These are phyloP conservation scores for Pseudocercospora fijiensis DNA, from an alignment of 2,329 filamentous ascomycete genomes.

Conservation along the genomic window DNA sequence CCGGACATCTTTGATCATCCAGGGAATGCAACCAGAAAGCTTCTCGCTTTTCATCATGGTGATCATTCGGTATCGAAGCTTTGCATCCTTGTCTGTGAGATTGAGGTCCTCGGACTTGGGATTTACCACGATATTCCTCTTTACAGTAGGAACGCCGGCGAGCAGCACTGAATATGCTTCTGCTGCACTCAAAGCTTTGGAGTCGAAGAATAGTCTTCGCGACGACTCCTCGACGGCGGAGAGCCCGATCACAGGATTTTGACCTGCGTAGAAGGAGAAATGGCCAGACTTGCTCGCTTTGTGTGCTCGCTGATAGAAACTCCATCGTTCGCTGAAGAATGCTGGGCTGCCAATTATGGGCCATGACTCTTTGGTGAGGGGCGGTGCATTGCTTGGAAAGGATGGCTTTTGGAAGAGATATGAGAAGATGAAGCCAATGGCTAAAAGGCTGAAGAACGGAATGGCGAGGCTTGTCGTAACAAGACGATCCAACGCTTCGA, in stretches of 20 bases:
- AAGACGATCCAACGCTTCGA: background rate
- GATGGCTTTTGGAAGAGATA: slow-evolving; percentile 24
- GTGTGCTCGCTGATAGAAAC: slow-evolving; percentile 44
- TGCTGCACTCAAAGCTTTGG: slow-evolving; percentile 44
- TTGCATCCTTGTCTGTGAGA: slow-evolving; percentile 20
- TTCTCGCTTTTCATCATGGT: slow-evolving; percentile 32
- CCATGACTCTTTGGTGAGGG: slow-evolving; percentile 28
- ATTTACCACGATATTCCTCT: slow-evolving; percentile 23
- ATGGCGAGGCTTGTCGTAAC: background rate
- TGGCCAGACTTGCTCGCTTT: slow-evolving; percentile 42
- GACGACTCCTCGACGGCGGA: slow-evolving; percentile 43
- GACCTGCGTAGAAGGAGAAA: slow-evolving; percentile 52
- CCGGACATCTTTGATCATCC: slow-evolving; percentile 47
- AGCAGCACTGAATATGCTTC: slow-evolving; percentile 43
- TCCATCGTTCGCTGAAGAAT: slow-evolving; percentile 50
- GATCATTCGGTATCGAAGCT: slow-evolving; percentile 29
- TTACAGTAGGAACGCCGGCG: slow-evolving; percentile 36
- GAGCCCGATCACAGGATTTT: slow-evolving; percentile 47
- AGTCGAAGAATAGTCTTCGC: slow-evolving; percentile 49
- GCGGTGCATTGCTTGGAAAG: slow-evolving; percentile 30
- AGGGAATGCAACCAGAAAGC: slow-evolving; percentile 39
- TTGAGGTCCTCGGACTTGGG: slow-evolving; percentile 20
- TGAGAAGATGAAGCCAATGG: background rate
- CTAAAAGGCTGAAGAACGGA: background rate
- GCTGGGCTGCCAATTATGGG: slow-evolving; percentile 47